phyloP scores from a whole-genome alignment of 305 asterid species.

The Solanum hybrid region DNA sequence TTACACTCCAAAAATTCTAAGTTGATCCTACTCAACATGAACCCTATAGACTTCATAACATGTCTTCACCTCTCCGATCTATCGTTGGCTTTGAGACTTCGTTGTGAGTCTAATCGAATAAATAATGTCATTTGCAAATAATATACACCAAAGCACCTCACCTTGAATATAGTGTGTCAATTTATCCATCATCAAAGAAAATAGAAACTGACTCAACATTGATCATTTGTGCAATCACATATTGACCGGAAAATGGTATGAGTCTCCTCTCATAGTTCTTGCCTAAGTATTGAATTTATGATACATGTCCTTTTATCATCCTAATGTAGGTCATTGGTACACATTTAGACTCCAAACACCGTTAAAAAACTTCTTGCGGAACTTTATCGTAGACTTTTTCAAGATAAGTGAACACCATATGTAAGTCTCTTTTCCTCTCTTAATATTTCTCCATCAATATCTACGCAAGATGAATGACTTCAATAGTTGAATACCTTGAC shows the following conservation, averaged over 20 bases:
- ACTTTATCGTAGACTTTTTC: not conserved
- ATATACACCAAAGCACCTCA: not conserved
- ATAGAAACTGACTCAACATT: too few species aligned
- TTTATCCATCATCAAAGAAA: not conserved
- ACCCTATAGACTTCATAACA: not conserved
- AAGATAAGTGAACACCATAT: too few species aligned
- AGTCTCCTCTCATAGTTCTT: not conserved
- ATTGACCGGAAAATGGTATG: not conserved
- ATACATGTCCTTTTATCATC: too few species aligned
- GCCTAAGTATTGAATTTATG: not conserved
- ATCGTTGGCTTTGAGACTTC: not conserved
- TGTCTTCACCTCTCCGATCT: too few species aligned
- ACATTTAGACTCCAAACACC: not conserved
- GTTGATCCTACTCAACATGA: not conserved
- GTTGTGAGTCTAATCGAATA: not conserved
- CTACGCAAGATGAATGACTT: not conserved
- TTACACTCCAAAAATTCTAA: not conserved
- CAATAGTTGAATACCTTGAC: not conserved
- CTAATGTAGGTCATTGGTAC: not conserved
- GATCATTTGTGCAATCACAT: not conserved
- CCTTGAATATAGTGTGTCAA: not conserved
- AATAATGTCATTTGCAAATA: not conserved
- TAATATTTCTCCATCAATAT: too few species aligned
- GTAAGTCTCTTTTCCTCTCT: not conserved
- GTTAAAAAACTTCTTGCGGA: too few species aligned